Conservation (phyloP, 805 yeast species). For the Diddensiella santjacobensis region DNA sequence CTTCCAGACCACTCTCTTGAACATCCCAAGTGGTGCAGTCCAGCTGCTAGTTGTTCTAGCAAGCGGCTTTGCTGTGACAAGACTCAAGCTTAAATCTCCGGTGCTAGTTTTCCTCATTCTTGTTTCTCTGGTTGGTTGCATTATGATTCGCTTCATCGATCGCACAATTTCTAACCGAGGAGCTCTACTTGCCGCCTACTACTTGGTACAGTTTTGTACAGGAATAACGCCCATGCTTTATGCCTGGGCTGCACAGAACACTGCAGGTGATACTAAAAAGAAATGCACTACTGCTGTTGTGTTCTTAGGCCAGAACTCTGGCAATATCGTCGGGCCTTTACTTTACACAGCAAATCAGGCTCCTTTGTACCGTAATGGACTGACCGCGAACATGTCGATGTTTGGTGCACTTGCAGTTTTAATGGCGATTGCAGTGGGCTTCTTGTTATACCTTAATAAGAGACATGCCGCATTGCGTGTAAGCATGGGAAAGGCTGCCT, state of each 20-base stretch:
- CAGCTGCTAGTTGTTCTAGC: conserved; percentile 29
- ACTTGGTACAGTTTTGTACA: conserved; percentile 10
- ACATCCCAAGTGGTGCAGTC: conserved; percentile 41
- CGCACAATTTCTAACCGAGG: conserved; percentile 1
- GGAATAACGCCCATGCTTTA: conserved; percentile 27
- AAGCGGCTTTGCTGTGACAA: conserved; percentile 18
- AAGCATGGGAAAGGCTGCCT: conserved; percentile 15
- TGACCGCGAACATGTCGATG: conserved; percentile 12
- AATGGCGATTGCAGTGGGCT: conserved; percentile 2
- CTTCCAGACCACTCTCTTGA: conserved; percentile 39
- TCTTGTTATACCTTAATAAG: conserved; percentile 10
- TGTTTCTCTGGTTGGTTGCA: conserved; percentile 35
- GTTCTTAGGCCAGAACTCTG: conserved; percentile 27
- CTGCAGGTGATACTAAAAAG: conserved; percentile 34
- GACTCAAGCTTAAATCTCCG: conserved; percentile 18
- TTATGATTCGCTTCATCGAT: conserved; percentile 17
- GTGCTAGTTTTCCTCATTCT: conserved; percentile 29
- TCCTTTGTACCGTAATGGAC: conserved; percentile 16
- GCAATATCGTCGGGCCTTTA: conserved; percentile 48
- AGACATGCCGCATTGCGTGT: conserved; percentile 11
- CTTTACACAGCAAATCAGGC: conserved; percentile 15
- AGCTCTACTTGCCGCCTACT: conserved; percentile 7
- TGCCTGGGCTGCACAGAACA: conserved; percentile 28
- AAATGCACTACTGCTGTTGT: conserved; percentile 23
- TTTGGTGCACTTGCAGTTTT: conserved; percentile 11